Percentiles rank a stretch among this genome's conserved stretches.
Evolutionary conservation across 306 rosid species (phyloP).

Genomic region (Fragaria iinumae): DNA sequence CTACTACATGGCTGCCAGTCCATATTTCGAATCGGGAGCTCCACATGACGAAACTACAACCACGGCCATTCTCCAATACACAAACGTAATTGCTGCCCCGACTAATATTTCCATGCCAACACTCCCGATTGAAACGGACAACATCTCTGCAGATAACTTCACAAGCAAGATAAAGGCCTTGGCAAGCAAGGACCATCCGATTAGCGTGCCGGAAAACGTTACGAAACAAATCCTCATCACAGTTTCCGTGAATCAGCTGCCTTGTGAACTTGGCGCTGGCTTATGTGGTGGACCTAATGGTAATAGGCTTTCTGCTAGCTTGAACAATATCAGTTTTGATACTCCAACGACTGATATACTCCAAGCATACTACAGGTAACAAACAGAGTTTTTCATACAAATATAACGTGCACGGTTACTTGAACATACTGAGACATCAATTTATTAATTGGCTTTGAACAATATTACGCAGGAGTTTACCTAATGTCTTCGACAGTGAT

Average conservation of each 20-base stretch:
- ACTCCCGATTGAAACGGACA: neutral
- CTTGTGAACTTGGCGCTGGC: conserved; percentile 5
- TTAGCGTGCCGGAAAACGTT: conserved; percentile 23
- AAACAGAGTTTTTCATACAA: neutral
- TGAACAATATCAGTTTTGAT: conserved; percentile 37
- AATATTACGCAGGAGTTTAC: neutral
- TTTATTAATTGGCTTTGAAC: neutral
- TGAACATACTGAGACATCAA: too few relatives aligned
- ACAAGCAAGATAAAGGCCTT: conserved; percentile 23
- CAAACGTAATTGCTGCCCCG: neutral
- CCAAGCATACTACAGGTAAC: conserved; percentile 34
- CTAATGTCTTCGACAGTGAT: conserved; percentile 18
- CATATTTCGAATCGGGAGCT: conserved; percentile 5
- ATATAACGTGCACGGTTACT: neutral
- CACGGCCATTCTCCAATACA: conserved; percentile 4
- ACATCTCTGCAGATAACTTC: conserved; percentile 13
- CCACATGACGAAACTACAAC: conserved; percentile 1
- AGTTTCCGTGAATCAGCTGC: conserved; percentile 24
- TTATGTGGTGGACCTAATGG: conserved; percentile 28
- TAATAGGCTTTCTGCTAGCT: conserved; percentile 22
- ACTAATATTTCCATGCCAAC: neutral
- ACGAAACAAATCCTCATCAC: conserved; percentile 17
- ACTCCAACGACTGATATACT: conserved; percentile 25
- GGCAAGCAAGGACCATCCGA: conserved; percentile 23
- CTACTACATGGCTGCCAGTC: conserved; percentile 17